Evolutionary conservation across 768 basidiomycete species (phyloP), one percentile per base, ranked within the genome.

Genomic region (Dacryopinax primogenitus): DNA sequence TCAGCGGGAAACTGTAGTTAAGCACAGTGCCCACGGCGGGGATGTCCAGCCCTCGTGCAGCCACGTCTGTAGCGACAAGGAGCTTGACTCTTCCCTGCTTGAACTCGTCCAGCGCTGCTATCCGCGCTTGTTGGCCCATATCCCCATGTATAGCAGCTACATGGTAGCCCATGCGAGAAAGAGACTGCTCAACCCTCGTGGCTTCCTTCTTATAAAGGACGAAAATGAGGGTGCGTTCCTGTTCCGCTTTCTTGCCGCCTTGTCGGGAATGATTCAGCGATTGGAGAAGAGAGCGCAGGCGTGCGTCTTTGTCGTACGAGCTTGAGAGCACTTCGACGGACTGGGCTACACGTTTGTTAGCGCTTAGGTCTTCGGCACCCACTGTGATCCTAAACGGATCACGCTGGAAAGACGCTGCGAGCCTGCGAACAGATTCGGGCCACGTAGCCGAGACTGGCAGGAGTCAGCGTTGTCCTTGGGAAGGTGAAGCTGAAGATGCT

Each of bases 181-280:
- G 83, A 71, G 84, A 87, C 69, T 82, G 79, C 73, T 91, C 91
- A 1, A 99, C 84, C n/a, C 96, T 83, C 18, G 89, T 82, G 6
- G 94, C 92, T 74, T 97, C 96, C 74, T 93, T 95, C 78, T 99
- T 99, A 80, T 99, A 99, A 37, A 98, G 80, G 16, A 90, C 95
- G 73, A 99, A 99, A 30, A 99, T 83, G 34, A 99, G 84, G 66
- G 91, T 82, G 36, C 90, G 86, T 11, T 86, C 79, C 26, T 86
- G 85, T 51, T 71, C 76, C 62, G 76, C 75, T 47, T 73, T n/a
- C n/a, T n/a, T 79, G 64, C 80, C 79, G n/a, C 75, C 81, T 68
- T 69, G 69, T 63, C 74, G 74, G 69, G 88, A 64, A 69, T 68
- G 69, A 15, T 69, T 66, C 23, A 67, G 63, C 2, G 47, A 41